A percentile compares a stretch with the other conserved stretches of the same genome.
Evolutionary conservation across 805 yeast species (phyloP).

Genomic region (Diddensiella santjacobensis): DNA sequence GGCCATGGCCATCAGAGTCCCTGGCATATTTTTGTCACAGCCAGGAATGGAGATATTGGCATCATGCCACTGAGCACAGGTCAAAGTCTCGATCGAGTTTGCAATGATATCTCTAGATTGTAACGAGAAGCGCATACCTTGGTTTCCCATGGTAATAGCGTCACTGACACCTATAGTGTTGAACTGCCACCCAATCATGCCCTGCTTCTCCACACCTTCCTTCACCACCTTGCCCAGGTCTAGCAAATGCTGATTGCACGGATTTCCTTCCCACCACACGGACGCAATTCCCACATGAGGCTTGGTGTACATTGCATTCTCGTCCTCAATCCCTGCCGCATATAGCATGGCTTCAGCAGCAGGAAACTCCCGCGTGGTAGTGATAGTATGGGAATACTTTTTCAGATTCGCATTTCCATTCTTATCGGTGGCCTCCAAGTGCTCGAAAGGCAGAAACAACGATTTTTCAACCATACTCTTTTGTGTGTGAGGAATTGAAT

Average conservation of each 20-base stretch:
- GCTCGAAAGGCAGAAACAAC: slow-evolving; percentile 8
- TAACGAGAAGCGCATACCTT: slow-evolving; percentile 92
- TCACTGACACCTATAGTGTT: slow-evolving; percentile 95
- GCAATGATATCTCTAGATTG: slow-evolving; percentile 96
- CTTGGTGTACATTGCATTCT: slow-evolving; percentile 47
- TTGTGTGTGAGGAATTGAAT: no score
- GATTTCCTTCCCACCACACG: slow-evolving; percentile 98
- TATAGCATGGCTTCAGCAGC: slow-evolving; percentile 70
- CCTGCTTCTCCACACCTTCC: slow-evolving; percentile 76
- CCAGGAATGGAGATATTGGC: slow-evolving; percentile 92
- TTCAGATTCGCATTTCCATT: slow-evolving; percentile 11
- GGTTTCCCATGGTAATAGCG: slow-evolving; percentile 96
- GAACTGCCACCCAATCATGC: slow-evolving; percentile 92
- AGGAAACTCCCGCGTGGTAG: slow-evolving; percentile 15
- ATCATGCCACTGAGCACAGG: slow-evolving; percentile 94
- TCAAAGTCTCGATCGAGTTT: slow-evolving; percentile 91
- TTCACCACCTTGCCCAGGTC: slow-evolving; percentile 78
- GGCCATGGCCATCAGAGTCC: slow-evolving; percentile 86
- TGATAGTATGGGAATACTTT: slow-evolving; percentile 13
- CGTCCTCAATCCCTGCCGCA: slow-evolving; percentile 86
- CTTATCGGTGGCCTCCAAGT: slow-evolving; percentile 2
- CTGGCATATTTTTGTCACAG: slow-evolving; percentile 91
- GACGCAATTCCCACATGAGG: slow-evolving; percentile 96
- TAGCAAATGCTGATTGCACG: slow-evolving; percentile 92
- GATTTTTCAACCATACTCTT: neutral